A percentile compares a stretch with the other conserved stretches of the same genome.
These are phyloP conservation scores for Ascochyta fabae DNA, from an alignment of 2,329 filamentous ascomycete genomes.

Conservation along the genomic window DNA sequence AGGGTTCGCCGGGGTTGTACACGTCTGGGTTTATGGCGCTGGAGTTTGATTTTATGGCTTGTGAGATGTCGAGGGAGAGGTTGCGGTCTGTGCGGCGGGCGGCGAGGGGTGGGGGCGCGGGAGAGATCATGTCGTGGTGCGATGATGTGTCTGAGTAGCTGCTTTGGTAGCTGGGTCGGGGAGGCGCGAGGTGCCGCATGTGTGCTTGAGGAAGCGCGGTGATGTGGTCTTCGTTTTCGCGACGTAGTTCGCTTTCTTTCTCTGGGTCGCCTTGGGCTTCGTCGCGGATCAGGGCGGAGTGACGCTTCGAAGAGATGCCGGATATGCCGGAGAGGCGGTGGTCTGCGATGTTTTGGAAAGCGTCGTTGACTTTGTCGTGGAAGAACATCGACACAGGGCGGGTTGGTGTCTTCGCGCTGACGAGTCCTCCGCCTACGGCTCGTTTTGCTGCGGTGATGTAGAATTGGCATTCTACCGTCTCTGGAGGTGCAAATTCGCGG, in stretches of 20 bases:
- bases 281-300: constrained; percentile 81
- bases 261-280: constrained; percentile 80
- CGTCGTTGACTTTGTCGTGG: constrained; percentile 86
- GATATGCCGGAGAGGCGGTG: constrained; percentile 62
- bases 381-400: constrained; percentile 75
- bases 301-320: constrained; percentile 61
- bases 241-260: constrained; percentile 78
- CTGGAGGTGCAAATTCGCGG: constrained; percentile 84
- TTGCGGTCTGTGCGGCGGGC: constrained; percentile 52
- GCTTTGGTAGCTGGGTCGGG: constrained; percentile 31
- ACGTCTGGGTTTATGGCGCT: constrained; percentile 55
- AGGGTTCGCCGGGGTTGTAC: constrained; percentile 26
- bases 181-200: constrained; percentile 52
- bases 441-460: constrained; percentile 84
- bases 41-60: constrained; percentile 42
- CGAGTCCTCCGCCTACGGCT: constrained; percentile 53
- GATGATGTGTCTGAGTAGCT: constrained; percentile 26
- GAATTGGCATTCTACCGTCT: constrained; percentile 91
- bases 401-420: constrained; percentile 59
- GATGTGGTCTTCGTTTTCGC: constrained; percentile 83
- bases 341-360: constrained; percentile 83
- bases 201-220: constrained; percentile 74
- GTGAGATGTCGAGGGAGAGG: constrained; percentile 53
- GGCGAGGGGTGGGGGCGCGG: constrained; percentile 39
- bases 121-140: constrained; percentile 37